These are phyloP conservation scores for Phialemoniopsis sp. DNA, from an alignment of 2,329 filamentous ascomycete genomes.

Conservation along the genomic window DNA sequence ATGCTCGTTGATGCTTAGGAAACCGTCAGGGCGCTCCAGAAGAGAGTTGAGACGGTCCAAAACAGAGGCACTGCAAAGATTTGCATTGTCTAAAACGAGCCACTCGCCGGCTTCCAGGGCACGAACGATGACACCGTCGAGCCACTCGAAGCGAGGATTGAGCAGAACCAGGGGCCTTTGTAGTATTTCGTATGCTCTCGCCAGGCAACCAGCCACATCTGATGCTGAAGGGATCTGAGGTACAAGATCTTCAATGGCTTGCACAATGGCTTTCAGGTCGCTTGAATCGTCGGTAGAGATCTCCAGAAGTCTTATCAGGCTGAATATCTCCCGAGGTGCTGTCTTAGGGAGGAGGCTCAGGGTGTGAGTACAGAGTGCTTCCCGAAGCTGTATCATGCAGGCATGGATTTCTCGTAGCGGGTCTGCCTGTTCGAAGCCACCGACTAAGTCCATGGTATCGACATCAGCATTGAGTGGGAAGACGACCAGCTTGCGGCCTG, in stretches of 20 bases:
- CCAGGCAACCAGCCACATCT: slow-evolving; percentile 41
- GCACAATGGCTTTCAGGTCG: slow-evolving; percentile 30
- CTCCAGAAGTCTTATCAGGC: slow-evolving; percentile 47
- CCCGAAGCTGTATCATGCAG: slow-evolving; percentile 38
- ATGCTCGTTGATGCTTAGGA: slow-evolving; percentile 89
- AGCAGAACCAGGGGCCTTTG: slow-evolving; percentile 53
- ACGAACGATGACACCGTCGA: slow-evolving; percentile 86
- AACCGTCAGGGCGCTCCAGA: slow-evolving; percentile 78
- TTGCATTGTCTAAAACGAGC: slow-evolving; percentile 95
- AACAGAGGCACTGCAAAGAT: slow-evolving; percentile 92
- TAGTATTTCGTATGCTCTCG: slow-evolving; percentile 45
- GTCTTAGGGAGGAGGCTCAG: slow-evolving; percentile 41
- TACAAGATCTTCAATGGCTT: slow-evolving; percentile 33
- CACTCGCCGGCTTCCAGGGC: slow-evolving; percentile 83
- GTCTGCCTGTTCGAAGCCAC: slow-evolving; percentile 94
- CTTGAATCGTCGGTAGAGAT: slow-evolving; percentile 30
- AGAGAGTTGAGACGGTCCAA: slow-evolving; percentile 92
- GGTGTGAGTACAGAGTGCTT: slow-evolving; percentile 41
- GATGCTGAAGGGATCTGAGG: slow-evolving; percentile 36
- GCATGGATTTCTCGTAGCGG: slow-evolving; percentile 66
- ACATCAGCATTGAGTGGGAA: slow-evolving; percentile 93
- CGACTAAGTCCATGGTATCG: slow-evolving; percentile 95
- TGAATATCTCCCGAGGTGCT: slow-evolving; percentile 41
- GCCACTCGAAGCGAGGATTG: slow-evolving; percentile 88
- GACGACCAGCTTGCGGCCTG: slow-evolving; percentile 72